Conservation (phyloP, 371 early-diverging fungal species). For the Dentiscutata heterogama region DNA sequence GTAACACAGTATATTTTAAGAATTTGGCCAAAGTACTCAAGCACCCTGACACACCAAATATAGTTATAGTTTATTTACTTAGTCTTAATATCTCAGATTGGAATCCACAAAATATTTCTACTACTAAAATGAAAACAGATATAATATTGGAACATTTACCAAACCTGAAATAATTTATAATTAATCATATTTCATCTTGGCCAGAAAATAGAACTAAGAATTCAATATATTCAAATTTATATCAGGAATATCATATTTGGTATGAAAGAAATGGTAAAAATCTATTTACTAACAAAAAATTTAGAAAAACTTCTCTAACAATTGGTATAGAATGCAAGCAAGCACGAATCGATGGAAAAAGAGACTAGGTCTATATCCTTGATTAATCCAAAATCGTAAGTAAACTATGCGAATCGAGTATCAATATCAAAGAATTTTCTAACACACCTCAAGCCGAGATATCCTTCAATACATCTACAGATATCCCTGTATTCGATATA, state of each 20-base stretch:
- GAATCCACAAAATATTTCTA: constrained; percentile 16
- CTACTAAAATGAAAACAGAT: too few species aligned
- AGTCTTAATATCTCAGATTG: background rate
- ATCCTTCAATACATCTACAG: background rate
- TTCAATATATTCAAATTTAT: too few species aligned
- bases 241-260: constrained; percentile 3
- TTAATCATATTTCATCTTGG: constrained; percentile 17
- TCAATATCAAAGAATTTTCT: constrained; percentile 25
- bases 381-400: constrained; percentile 10
- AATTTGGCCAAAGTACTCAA: constrained; percentile 13
- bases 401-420: constrained; percentile 1
- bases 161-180: constrained; percentile 10
- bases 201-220: background rate
- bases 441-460: background rate
- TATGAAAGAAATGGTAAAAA: constrained; percentile 19
- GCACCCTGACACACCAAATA: background rate
- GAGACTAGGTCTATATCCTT: constrained; percentile 23
- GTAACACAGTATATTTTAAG: constrained; percentile 29
- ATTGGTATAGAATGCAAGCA: too few species aligned
- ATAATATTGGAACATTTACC: background rate
- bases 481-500: background rate
- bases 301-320: too few species aligned
- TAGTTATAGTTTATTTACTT: background rate
- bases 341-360: background rate
- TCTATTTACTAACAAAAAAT: too few species aligned